Percentiles rank a stretch among this genome's conserved stretches.
Conservation (phyloP, 179 eudicot genomes). For the Camellia oleifera region DNA sequence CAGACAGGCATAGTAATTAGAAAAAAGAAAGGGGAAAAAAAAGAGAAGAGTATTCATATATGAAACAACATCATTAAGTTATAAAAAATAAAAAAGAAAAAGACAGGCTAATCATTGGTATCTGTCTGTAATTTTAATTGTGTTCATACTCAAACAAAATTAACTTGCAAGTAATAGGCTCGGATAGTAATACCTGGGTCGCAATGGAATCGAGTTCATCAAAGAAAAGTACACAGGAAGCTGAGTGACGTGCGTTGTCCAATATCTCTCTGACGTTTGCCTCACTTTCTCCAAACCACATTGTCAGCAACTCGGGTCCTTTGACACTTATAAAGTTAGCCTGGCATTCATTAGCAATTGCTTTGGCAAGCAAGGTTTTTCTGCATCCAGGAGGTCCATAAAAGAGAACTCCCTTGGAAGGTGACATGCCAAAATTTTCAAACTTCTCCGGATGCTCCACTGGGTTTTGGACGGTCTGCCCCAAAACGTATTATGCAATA, state of each 20-base stretch:
- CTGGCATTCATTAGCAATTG: constrained; percentile 55
- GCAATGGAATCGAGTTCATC: constrained; percentile 59
- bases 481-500: background rate
- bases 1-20: background rate
- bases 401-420: constrained; percentile 45
- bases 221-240: constrained; percentile 55
- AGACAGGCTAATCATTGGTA: background rate
- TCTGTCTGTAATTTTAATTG: background rate
- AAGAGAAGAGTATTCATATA: background rate
- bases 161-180: background rate
- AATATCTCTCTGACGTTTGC: constrained; percentile 55
- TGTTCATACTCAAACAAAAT: background rate
- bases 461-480: constrained; percentile 33
- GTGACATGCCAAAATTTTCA: constrained; percentile 51
- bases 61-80: background rate
- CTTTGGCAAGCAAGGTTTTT: constrained; percentile 49
- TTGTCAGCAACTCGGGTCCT: constrained; percentile 55
- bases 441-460: constrained; percentile 54
- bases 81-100: background rate
- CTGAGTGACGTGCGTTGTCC: constrained; percentile 54
- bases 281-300: constrained; percentile 65
- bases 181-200: constrained; percentile 28
- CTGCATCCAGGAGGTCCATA: constrained; percentile 52
- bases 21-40: background rate
- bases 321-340: constrained; percentile 54